Base-by-base conservation (phyloP, 1,139 yeast species). In the Debaryomyces coudertii region DNA sequence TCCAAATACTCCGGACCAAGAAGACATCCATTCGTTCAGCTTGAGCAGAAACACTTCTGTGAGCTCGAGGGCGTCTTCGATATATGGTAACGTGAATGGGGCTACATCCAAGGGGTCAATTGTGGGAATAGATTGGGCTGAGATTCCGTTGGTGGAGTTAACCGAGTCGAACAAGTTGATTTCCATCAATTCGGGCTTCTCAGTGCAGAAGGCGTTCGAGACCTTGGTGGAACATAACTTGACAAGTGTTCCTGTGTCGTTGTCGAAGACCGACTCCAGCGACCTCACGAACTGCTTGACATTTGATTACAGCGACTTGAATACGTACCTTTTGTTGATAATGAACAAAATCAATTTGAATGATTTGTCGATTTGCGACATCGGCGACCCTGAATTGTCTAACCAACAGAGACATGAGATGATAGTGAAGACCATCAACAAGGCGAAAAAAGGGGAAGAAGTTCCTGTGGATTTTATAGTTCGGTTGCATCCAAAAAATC, bases 221-320 rank as follows among this genome's bases (percentile, higher is more conserved):
- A 83, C 85, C 2, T 75, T 93, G 57, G 77, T 79, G 40, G 68
- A 76, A 33, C 79, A 90, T 64, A 83, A 87, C 51, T 77, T 93
- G 59, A 92, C 97, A 2, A 85, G 95, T 27, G 72, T 93, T 45
- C 98, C 98, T 0, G 95, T 93, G 3, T 63, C 61, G 76, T 76
- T 62, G 70, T 74, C 59, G 51, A 60, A 56, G 40, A 57, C 62
- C 36, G 59, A 58, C 46, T 46, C 74, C 3, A 69, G 76, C 42
- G 86, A 80, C 56, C 71, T 83, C 54, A 53, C 61, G 37, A 80
- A 85, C 54, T 87, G 95, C 58, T 70, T 83, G 48, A 87, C 96
- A 1, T 93, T 93, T 66, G 98, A 93, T 66, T 93, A 90, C 66
- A 81, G 95, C 25, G 98, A 93, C 66, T 77, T 93, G 63, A 90